A percentile compares a stretch with the other conserved stretches of the same genome.
Conservation (phyloP, 805 yeast genomes). For the Zygotorulaspora florentina region DNA sequence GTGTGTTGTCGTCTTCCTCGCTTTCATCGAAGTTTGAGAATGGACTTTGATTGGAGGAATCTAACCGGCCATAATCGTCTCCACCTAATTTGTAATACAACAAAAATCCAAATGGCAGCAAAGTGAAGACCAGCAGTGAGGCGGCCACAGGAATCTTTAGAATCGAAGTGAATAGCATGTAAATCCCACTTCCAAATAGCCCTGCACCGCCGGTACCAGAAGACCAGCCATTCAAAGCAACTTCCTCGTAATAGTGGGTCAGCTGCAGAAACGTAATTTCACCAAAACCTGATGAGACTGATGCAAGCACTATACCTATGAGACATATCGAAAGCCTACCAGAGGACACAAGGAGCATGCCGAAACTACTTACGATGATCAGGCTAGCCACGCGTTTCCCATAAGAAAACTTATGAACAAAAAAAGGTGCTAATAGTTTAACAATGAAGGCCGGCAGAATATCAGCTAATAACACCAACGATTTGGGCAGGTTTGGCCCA, state of each 20-base stretch:
- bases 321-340: constrained; percentile 41
- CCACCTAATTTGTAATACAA: constrained; percentile 32
- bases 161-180: constrained; percentile 68
- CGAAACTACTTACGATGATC: constrained; percentile 56
- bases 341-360: constrained; percentile 63
- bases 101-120: constrained; percentile 52
- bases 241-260: constrained; percentile 65
- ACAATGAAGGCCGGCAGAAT: constrained; percentile 75
- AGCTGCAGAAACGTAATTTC: constrained; percentile 84
- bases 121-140: constrained; percentile 54
- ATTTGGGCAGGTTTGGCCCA: constrained; percentile 79
- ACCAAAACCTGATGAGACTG: constrained; percentile 83
- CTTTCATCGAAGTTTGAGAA: constrained; percentile 5
- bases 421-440: constrained; percentile 75
- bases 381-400: constrained; percentile 47
- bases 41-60: constrained; percentile 5
- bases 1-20: constrained; percentile 2
- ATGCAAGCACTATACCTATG: constrained; percentile 73
- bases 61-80: constrained; percentile 8
- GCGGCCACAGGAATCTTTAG: constrained; percentile 50
- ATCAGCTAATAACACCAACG: constrained; percentile 79
- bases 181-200: constrained; percentile 69
- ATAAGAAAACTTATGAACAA: constrained; percentile 63
- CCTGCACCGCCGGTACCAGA: constrained; percentile 98
- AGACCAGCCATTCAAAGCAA: constrained; percentile 80